These are phyloP conservation scores for Corymbia maculata DNA, from an alignment of 345 rosid genomes.

Conservation along the genomic window DNA sequence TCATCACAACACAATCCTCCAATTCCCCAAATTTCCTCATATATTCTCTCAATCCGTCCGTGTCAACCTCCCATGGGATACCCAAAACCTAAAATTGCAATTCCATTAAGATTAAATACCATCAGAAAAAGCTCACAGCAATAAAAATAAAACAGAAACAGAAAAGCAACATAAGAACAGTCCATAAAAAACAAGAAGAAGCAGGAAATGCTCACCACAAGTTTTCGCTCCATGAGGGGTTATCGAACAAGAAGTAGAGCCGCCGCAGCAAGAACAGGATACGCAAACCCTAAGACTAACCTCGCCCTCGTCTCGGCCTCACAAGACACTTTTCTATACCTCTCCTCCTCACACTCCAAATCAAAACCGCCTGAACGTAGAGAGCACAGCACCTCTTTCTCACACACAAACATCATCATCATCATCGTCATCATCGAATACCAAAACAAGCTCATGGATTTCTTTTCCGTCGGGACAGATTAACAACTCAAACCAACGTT, in stretches of 20 bases:
- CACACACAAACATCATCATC: constrained; percentile 1
- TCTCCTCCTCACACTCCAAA: constrained; percentile 1
- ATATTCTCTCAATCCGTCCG: constrained; percentile 87
- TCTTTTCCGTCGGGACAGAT: not conserved
- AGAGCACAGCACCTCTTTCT: constrained; percentile 7
- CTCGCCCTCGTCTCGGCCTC: not conserved
- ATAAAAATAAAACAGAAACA: not conserved
- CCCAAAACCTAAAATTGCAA: constrained; percentile 60
- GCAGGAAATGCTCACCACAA: constrained; percentile 3
- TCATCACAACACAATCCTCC: constrained; percentile 98
- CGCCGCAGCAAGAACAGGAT: not conserved
- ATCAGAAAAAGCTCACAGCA: not conserved
- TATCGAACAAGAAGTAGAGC: not conserved
- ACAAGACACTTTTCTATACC: not conserved
- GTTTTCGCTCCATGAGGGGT: constrained; percentile 11
- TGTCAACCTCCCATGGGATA: constrained; percentile 94
- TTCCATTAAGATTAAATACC: not conserved
- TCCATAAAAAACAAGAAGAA: not conserved
- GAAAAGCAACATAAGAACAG: too few species aligned
- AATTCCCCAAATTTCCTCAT: constrained; percentile 90
- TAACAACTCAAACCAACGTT: not conserved
- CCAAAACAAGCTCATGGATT: constrained; percentile 6
- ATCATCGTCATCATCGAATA: not conserved
- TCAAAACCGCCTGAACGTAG: not conserved
- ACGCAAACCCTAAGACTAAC: not conserved